A percentile compares a stretch with the other conserved stretches of the same genome.
These are phyloP conservation scores for Xylaria sp. DNA, from an alignment of 2,329 filamentous ascomycete genomes.

Conservation along the genomic window DNA sequence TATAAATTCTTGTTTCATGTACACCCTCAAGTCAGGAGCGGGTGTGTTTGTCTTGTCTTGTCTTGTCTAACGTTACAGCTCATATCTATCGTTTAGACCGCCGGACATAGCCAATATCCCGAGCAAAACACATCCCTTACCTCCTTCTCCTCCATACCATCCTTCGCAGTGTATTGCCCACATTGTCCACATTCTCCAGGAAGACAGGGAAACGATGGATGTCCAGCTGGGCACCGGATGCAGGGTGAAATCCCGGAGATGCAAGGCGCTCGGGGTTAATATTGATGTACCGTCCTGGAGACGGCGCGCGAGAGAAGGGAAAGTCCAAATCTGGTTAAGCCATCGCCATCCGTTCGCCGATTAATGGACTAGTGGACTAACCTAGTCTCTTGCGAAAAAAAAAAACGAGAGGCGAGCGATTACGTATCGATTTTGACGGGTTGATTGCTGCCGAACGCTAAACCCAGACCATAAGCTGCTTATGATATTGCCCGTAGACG, in stretches of 20 bases:
- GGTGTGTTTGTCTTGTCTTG: conserved; percentile 1
- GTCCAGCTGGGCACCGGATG: conserved; percentile 15
- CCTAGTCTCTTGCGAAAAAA: conserved; percentile 8
- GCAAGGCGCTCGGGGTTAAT: conserved; percentile 24
- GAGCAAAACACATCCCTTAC: too few relatives aligned
- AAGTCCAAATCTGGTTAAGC: conserved; percentile 30
- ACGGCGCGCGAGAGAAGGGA: conserved; percentile 14
- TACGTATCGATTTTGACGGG: conserved; percentile 9
- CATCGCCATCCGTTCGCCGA: conserved; percentile 7
- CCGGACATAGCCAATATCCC: conserved; percentile 3
- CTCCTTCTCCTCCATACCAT: neutral
- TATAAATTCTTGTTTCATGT: neutral
- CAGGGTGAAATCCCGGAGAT: conserved; percentile 27
- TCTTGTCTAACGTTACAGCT: conserved; percentile 33
- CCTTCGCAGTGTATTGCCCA: conserved; percentile 38
- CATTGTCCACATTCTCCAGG: conserved; percentile 29
- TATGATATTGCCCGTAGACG: conserved; percentile 21
- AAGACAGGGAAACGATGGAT: neutral
- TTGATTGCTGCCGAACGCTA: conserved; percentile 9
- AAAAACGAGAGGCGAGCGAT: neutral
- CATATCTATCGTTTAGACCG: neutral
- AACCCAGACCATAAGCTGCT: conserved; percentile 19
- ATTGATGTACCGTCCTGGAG: conserved; percentile 4
- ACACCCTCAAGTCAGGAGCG: neutral
- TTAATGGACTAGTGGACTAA: conserved; percentile 17